These are phyloP conservation scores for apple (Malus domestica) DNA, from an alignment of 306 rosid species.

Conservation along the genomic window DNA sequence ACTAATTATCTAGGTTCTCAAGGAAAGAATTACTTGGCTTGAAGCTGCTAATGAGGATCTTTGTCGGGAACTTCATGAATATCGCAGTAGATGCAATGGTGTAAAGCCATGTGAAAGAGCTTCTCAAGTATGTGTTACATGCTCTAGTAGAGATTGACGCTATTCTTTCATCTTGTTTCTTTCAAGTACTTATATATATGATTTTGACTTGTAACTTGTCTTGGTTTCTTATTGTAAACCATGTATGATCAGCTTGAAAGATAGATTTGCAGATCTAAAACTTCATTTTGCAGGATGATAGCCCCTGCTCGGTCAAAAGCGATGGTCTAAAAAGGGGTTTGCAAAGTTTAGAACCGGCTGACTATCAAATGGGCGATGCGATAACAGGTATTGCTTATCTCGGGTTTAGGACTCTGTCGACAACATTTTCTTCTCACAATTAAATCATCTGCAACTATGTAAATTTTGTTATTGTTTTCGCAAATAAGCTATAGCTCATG, in stretches of 20 bases:
- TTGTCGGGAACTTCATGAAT: constrained; percentile 92
- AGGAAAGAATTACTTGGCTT: constrained; percentile 95
- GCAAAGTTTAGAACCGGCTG: constrained; percentile 55
- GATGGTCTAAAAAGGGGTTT: constrained; percentile 90
- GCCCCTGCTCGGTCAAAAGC: constrained; percentile 46
- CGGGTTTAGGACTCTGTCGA: constrained; percentile 3
- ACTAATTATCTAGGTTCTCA: constrained; percentile 55
- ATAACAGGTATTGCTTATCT: constrained; percentile 45
- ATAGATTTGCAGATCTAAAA: constrained; percentile 17
- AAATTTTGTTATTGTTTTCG: neutral
- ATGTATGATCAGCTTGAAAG: constrained; percentile 11
- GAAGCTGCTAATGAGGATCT: constrained; percentile 98
- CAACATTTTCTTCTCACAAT: neutral
- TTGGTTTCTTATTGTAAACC: neutral
- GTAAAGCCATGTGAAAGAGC: constrained; percentile 64
- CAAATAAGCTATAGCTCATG: neutral
- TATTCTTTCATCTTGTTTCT: neutral
- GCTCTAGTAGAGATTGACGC: constrained; percentile 15
- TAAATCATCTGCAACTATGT: neutral
- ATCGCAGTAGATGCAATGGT: constrained; percentile 65
- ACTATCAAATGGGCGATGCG: constrained; percentile 74
- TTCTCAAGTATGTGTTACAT: constrained; percentile 47
- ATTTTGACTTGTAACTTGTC: neutral
- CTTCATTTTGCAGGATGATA: constrained; percentile 56
- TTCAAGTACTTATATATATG: neutral